Evolutionary conservation across 805 yeast species (phyloP).

Genomic region (Kurtzmaniella cleridarum): DNA sequence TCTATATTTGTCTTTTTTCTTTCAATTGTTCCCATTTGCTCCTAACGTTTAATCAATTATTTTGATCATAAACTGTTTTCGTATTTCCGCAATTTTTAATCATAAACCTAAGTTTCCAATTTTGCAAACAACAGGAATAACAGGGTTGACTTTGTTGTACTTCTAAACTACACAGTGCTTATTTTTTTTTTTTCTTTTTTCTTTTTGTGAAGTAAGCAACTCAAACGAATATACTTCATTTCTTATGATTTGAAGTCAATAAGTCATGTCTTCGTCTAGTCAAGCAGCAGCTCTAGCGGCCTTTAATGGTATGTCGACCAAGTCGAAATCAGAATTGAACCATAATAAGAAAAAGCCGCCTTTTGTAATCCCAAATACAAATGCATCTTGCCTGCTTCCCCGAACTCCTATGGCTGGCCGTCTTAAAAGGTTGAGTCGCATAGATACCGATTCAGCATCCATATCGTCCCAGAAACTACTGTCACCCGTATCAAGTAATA

Average conservation of each 20-base stretch:
- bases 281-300: conserved; percentile 44
- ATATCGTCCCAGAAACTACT: neutral
- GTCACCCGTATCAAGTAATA: neutral
- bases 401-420: neutral
- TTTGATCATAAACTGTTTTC: neutral
- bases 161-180: too few relatives aligned
- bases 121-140: too few relatives aligned
- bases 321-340: conserved; percentile 3
- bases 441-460: neutral
- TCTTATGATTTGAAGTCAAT: neutral
- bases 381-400: neutral
- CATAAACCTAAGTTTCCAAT: too few relatives aligned
- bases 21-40: too few relatives aligned
- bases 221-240: too few relatives aligned
- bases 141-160: too few relatives aligned
- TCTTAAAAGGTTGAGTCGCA: too few relatives aligned
- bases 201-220: too few relatives aligned
- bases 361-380: conserved; percentile 4
- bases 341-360: conserved; percentile 3
- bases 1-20: too few relatives aligned
- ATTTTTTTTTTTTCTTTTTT: too few relatives aligned
- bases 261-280: conserved; percentile 22
- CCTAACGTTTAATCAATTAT: too few relatives aligned
- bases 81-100: neutral
- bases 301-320: conserved; percentile 20